Conservation (phyloP, 1,139 yeast genomes). For the Scheffersomyces segobiensis region DNA sequence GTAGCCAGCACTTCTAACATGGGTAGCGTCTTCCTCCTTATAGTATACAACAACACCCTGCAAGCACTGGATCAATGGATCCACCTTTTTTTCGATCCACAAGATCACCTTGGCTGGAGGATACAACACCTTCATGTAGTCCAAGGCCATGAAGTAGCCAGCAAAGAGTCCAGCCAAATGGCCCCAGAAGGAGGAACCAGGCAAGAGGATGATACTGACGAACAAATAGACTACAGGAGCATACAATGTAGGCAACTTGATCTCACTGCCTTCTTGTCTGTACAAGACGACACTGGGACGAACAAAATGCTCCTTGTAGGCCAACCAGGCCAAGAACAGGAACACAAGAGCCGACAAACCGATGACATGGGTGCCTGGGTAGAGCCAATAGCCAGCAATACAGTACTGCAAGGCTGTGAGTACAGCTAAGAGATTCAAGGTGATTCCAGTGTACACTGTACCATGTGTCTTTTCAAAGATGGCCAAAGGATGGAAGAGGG, state of each 20-base stretch:
- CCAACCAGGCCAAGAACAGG: conserved; percentile 64
- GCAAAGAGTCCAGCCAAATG: conserved; percentile 52
- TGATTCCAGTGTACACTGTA: conserved; percentile 83
- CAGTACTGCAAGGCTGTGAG: conserved; percentile 70
- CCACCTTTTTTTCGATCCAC: conserved; percentile 62
- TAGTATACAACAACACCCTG: conserved; percentile 56
- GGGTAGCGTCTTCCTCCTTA: conserved; percentile 56
- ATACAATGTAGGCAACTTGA: conserved; percentile 60
- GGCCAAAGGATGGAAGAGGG: conserved; percentile 62
- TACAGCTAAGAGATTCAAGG: conserved; percentile 72
- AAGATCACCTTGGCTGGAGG: conserved; percentile 70
- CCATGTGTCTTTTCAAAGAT: conserved; percentile 77
- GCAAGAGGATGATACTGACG: conserved; percentile 52
- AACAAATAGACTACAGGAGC: conserved; percentile 60
- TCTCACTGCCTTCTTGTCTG: conserved; percentile 20
- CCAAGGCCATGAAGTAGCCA: conserved; percentile 54
- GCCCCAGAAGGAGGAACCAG: conserved; percentile 69
- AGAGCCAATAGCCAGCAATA: conserved; percentile 51
- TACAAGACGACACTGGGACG: conserved; percentile 45
- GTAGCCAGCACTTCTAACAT: conserved; percentile 41
- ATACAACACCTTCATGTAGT: conserved; percentile 52
- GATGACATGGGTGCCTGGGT: conserved; percentile 54
- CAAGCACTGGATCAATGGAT: conserved; percentile 49
- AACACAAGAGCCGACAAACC: conserved; percentile 81
- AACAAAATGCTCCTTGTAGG: conserved; percentile 57